Conservation (phyloP, 2,329 filamentous ascomycete species). For the Coniella vitis region DNA sequence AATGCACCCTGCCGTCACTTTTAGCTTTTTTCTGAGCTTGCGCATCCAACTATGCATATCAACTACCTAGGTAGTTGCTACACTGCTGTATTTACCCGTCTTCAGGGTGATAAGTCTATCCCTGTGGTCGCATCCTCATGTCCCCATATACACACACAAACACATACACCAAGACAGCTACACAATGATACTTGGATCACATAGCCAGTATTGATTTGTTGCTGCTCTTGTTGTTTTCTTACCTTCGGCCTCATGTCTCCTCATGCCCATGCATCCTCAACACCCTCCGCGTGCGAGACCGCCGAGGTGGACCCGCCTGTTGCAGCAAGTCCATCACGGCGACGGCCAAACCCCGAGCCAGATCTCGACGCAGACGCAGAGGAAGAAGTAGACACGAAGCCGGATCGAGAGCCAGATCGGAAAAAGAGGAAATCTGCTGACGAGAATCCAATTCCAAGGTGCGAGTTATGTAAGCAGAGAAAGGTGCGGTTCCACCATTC, state of each 20-base stretch:
- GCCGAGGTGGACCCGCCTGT: constrained; percentile 10
- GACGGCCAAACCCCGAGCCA: too few relatives aligned
- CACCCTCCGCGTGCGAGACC: constrained; percentile 14
- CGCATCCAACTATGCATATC: too few relatives aligned
- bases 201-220: not conserved
- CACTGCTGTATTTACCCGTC: too few relatives aligned
- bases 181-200: too few relatives aligned
- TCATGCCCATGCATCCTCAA: constrained; percentile 4
- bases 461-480: constrained; percentile 73
- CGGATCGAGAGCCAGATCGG: constrained; percentile 7
- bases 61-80: too few relatives aligned
- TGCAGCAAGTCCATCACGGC: constrained; percentile 15
- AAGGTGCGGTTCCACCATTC: constrained; percentile 45
- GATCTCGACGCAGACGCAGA: too few relatives aligned
- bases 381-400: too few relatives aligned
- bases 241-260: constrained; percentile 11
- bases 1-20: constrained; percentile 1
- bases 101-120: too few relatives aligned
- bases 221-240: not conserved
- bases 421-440: constrained; percentile 23
- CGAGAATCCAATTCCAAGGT: constrained; percentile 41
- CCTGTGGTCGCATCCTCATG: too few relatives aligned
- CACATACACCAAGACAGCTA: too few relatives aligned
- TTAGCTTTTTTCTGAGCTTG: not conserved
- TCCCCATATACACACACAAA: too few relatives aligned